phyloP scores from a whole-genome alignment of 306 rosid genomes.

The Castanea crenata region DNA sequence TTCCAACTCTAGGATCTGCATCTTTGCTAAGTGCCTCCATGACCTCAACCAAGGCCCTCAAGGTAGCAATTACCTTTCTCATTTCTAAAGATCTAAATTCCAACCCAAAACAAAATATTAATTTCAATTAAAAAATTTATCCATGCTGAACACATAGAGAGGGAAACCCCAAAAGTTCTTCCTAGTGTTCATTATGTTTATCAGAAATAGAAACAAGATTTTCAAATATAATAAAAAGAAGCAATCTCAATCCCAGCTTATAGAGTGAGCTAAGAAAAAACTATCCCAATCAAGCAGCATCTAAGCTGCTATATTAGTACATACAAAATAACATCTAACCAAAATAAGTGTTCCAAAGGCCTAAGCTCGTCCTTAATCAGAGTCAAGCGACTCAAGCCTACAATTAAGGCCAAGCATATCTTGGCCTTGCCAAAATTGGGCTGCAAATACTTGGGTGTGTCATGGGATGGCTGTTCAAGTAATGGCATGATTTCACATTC shows the following conservation, averaged over 20 bases:
- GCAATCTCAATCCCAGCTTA: not conserved
- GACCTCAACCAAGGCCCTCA: slow-evolving; percentile 89
- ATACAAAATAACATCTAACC: not conserved
- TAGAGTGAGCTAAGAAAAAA: not conserved
- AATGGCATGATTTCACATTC: not conserved
- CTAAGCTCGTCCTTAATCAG: not conserved
- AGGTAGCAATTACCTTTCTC: slow-evolving; percentile 71
- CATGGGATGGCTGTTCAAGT: not conserved
- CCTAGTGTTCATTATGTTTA: not conserved
- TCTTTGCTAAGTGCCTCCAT: slow-evolving; percentile 82
- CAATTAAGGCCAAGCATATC: not conserved
- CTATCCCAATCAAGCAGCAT: not conserved
- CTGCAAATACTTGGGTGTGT: not conserved
- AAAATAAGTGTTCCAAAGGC: not conserved
- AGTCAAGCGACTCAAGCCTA: not conserved
- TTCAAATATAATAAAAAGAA: not conserved
- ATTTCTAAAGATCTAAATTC: slow-evolving; percentile 54
- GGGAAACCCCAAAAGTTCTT: not conserved
- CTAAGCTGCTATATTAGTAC: not conserved
- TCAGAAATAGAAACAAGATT: not conserved
- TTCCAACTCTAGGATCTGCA: slow-evolving; percentile 91
- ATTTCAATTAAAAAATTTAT: not conserved
- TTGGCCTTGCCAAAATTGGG: not conserved
- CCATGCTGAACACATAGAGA: not conserved
- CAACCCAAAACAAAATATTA: slow-evolving; percentile 41